A percentile compares a stretch with the other conserved stretches of the same genome.
Conservation (phyloP, 148 eudicot genomes). For the Fallopia convolvulus region DNA sequence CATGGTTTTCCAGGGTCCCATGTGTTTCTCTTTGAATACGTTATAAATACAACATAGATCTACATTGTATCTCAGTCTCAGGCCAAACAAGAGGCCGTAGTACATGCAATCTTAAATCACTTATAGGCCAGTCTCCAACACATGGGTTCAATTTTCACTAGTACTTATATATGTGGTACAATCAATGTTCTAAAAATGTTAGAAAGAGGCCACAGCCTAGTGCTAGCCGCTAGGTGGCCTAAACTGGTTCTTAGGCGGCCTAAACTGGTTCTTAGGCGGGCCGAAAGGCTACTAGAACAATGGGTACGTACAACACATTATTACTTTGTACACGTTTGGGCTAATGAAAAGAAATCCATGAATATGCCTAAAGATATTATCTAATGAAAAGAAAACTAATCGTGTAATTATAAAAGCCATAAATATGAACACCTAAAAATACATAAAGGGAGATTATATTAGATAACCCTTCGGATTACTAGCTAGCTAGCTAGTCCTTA, state of each 20-base stretch:
- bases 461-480: background rate
- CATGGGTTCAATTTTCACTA: background rate
- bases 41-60: background rate
- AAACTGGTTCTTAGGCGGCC: no score
- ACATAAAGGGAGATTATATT: background rate
- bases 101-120: background rate
- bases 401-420: background rate
- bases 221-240: no score
- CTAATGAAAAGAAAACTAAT: background rate
- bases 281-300: no score
- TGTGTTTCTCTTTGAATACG: background rate
- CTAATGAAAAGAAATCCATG: background rate
- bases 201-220: no score
- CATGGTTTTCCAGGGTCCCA: slow-evolving; percentile 5
- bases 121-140: background rate
- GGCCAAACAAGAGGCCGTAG: background rate
- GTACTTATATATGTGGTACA: no score
- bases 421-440: background rate
- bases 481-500: background rate
- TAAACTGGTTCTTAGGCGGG: no score
- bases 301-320: no score
- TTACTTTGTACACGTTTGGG: background rate
- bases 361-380: background rate
- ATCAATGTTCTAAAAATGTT: no score
- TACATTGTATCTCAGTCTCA: background rate